phyloP scores from a whole-genome alignment of 148 eudicot genomes.

The Cornus suecica region DNA sequence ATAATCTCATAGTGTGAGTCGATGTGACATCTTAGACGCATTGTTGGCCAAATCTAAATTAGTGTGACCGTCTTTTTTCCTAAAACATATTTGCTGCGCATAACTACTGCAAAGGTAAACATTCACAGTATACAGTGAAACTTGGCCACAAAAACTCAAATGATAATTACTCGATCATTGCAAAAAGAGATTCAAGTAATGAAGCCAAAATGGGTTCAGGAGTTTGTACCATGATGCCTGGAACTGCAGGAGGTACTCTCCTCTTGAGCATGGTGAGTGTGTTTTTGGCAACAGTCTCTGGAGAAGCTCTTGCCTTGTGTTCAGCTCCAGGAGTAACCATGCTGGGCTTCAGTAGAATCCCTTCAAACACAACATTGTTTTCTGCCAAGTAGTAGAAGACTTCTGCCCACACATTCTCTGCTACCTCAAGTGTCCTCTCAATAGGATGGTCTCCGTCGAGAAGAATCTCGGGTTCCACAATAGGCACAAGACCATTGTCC shows the following conservation, averaged over 20 bases:
- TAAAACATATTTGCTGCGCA: background rate
- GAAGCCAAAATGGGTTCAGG: constrained; percentile 4
- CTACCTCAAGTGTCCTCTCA: constrained; percentile 90
- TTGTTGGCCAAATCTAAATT: background rate
- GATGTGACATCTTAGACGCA: background rate
- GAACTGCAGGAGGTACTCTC: constrained; percentile 98
- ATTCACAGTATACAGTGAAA: background rate
- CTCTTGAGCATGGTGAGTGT: constrained; percentile 85
- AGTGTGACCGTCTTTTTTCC: background rate
- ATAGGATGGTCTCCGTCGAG: constrained; percentile 97
- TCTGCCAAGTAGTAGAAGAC: constrained; percentile 88
- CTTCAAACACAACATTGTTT: constrained; percentile 83
- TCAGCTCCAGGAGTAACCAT: constrained; percentile 99
- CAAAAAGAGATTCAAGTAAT: background rate
- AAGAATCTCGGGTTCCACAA: constrained; percentile 97
- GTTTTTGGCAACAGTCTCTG: constrained; percentile 75
- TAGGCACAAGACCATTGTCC: constrained; percentile 97
- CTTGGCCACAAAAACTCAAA: background rate
- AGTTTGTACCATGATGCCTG: constrained; percentile 83
- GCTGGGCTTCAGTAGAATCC: constrained; percentile 93
- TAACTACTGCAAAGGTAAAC: background rate
- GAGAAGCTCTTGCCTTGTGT: constrained; percentile 81
- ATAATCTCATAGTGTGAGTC: background rate
- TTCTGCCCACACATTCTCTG: constrained; percentile 89
- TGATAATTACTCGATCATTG: too few relatives aligned